Conservation (phyloP, 176 grass and related monocot genomes). For the Ensete glaucum region DNA sequence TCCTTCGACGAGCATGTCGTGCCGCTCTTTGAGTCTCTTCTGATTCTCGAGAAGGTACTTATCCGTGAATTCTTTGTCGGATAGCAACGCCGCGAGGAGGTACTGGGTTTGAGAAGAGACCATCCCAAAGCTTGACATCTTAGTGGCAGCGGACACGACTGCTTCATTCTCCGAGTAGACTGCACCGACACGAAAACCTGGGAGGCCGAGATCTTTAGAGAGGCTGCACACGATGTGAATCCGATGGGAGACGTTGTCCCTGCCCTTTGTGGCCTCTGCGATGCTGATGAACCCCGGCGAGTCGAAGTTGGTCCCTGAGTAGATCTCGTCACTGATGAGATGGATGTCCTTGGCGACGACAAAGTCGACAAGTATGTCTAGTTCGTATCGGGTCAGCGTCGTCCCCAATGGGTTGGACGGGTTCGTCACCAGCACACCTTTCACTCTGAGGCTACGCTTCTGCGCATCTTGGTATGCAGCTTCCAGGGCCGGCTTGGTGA, state of each 20-base stretch:
- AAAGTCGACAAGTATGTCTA: slow-evolving; percentile 57
- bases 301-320: slow-evolving; percentile 66
- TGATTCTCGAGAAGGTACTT: slow-evolving; percentile 58
- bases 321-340: slow-evolving; percentile 91
- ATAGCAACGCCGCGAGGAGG: slow-evolving; percentile 55
- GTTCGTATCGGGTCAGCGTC: slow-evolving; percentile 34
- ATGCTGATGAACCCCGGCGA: slow-evolving; percentile 64
- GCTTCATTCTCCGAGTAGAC: slow-evolving; percentile 62
- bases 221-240: slow-evolving; percentile 91
- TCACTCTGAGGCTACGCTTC: slow-evolving; percentile 47
- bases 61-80: slow-evolving; percentile 51
- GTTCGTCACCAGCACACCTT: slow-evolving; percentile 88
- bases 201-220: slow-evolving; percentile 93
- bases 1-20: slow-evolving; percentile 42
- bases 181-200: slow-evolving; percentile 77
- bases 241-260: slow-evolving; percentile 9
- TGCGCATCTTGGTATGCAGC: slow-evolving; percentile 52
- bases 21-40: slow-evolving; percentile 51
- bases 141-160: slow-evolving; percentile 75
- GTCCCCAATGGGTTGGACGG: slow-evolving; percentile 92
- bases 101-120: slow-evolving; percentile 90
- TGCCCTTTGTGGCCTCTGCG: slow-evolving; percentile 40
- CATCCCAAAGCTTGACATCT: slow-evolving; percentile 98
- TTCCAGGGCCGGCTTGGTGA: slow-evolving; percentile 62
- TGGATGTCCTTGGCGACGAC: slow-evolving; percentile 62